Conservation (phyloP, 176 grass and related monocot species). For the Dendrocalamus sinicus region DNA sequence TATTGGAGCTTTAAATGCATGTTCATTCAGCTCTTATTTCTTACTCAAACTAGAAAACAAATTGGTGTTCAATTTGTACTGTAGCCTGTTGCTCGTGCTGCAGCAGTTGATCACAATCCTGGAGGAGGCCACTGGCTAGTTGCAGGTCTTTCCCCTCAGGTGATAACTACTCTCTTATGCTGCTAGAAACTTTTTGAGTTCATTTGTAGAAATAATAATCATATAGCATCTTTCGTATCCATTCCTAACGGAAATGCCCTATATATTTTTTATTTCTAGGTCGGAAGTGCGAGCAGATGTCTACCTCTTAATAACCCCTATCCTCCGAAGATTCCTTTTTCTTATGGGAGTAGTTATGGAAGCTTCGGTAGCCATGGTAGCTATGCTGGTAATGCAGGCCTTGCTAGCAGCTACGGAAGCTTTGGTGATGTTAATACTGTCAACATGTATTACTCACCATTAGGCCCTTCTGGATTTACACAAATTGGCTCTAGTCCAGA, state of each 20-base stretch:
- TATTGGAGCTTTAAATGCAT: conserved; percentile 18
- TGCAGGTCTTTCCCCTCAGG: conserved; percentile 96
- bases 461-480: conserved; percentile 73
- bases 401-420: conserved; percentile 89
- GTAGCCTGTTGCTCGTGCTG: conserved; percentile 81
- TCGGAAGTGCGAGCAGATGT: conserved; percentile 68
- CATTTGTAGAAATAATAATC: conserved; percentile 38
- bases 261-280: conserved; percentile 47
- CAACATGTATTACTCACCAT: conserved; percentile 75
- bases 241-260: conserved; percentile 3
- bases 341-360: conserved; percentile 96
- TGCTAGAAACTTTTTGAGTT: conserved; percentile 6
- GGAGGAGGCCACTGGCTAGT: conserved; percentile 88
- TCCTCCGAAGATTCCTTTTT: conserved; percentile 70
- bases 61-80: conserved; percentile 44
- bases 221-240: conserved; percentile 26
- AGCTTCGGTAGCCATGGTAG: conserved; percentile 87
- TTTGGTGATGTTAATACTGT: conserved; percentile 67
- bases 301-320: conserved; percentile 63
- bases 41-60: conserved; percentile 23
- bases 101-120: conserved; percentile 92
- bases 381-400: conserved; percentile 76
- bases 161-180: conserved; percentile 30
- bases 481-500: conserved; percentile 85
- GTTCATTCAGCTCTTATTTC: not conserved